Base-by-base conservation (phyloP, 2,329 filamentous ascomycete species). In the Diaporthe vexans region DNA sequence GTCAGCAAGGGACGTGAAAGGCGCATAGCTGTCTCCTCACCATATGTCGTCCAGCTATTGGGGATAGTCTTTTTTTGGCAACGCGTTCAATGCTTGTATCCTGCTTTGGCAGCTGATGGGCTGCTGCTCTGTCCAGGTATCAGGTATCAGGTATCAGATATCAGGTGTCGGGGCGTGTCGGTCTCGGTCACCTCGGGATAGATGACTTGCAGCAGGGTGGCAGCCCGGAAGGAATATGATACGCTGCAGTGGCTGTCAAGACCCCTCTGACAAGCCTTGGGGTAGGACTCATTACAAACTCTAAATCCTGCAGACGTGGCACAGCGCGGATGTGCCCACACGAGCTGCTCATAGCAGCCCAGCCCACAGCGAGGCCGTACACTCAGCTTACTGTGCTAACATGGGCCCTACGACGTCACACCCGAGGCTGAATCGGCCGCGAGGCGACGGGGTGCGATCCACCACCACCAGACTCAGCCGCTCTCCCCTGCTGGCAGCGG, bases 371-470 rank as follows among this genome's bases (percentile, higher is more conserved):
- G 63, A 67, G 29, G 37, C 33, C 21, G 33, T 17, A 52, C 46
- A 40, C 63, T 52, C 63, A 52, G 63, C 63, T 67, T 67, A 67
- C 63, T 67, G 46, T 52, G 29, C 29, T 46, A 24, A 35, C 11
- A 40, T 13, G 43, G 21, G 26, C 43, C 21, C 37, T 40, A 48
- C 52, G 46, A 67, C 29, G 63, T 67, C 63, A 35, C 63, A 67
- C 46, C 21, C 63, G 63, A 52, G 63, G 63, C 63, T 67, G 63
- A 67, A 67, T 67, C 63, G 63, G 63, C 63, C 63, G 63, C 63
- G 63, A 37, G 63, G 63, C 46, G 48, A 40, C 37, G 48, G 46
- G 48, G 46, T 24, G 63, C 29, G 29, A 21, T 46, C 29, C 63
- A 52, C 29, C 63, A 52, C 29, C 63, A 52, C 63, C 46, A 67